phyloP scores from a whole-genome alignment of 176 grass and related monocot species.

The Oryza longistaminata region DNA sequence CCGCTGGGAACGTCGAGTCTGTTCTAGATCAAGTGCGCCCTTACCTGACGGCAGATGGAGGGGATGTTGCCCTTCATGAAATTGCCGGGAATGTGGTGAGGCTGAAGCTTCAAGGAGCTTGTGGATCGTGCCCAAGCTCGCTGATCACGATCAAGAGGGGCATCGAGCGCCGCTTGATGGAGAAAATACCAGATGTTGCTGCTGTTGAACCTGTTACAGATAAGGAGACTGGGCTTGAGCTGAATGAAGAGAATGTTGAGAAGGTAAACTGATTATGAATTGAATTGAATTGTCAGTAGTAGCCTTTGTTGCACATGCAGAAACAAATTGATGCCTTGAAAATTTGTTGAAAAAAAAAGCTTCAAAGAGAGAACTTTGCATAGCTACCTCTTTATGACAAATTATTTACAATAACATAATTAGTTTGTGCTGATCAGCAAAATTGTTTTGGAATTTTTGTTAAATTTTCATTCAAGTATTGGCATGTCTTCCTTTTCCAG shows the following conservation, averaged over 20 bases:
- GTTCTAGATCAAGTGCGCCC: slow-evolving; percentile 77
- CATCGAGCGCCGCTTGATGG: slow-evolving; percentile 71
- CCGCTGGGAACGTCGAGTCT: slow-evolving; percentile 59
- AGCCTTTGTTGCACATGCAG: too few relatives aligned
- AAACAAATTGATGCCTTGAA: too few relatives aligned
- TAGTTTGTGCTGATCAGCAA: not conserved
- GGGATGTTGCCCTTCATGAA: slow-evolving; percentile 69
- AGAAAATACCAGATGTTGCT: slow-evolving; percentile 74
- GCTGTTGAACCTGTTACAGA: slow-evolving; percentile 60
- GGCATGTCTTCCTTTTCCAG: not conserved
- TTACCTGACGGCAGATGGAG: slow-evolving; percentile 76
- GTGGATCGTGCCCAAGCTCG: slow-evolving; percentile 71
- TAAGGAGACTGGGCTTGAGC: slow-evolving; percentile 60
- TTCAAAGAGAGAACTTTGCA: not conserved
- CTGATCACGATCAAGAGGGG: slow-evolving; percentile 69
- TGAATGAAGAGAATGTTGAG: slow-evolving; percentile 69
- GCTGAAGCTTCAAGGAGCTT: slow-evolving; percentile 74
- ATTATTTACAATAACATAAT: not conserved
- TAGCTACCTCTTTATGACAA: not conserved
- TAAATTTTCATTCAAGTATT: not conserved
- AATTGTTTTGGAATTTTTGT: not conserved
- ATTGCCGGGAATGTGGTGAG: slow-evolving; percentile 71
- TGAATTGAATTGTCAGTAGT: not conserved
- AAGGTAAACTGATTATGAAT: slow-evolving; percentile 40
- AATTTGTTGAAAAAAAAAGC: too few relatives aligned